Evolutionary conservation across 345 rosid genomes (phyloP), one percentile per base, ranked within the genome.

Genomic region (Aurinia saxatilis): DNA sequence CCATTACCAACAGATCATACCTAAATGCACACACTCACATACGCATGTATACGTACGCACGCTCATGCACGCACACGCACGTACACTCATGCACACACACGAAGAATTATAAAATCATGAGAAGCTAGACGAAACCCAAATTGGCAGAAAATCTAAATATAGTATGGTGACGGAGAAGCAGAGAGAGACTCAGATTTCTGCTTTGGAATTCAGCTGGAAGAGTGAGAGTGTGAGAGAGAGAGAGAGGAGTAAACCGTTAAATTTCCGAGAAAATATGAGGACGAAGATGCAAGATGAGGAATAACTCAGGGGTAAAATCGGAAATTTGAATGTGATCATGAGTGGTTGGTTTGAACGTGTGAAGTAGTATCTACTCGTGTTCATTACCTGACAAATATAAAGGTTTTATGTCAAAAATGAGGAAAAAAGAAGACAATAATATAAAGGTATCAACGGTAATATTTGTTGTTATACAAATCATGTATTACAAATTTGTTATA

Each of bases 1-100:
- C 95, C 42, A 57, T 63, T 77, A 93, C 81, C 69, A 93, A 73
- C 85, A 90, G 76, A 71, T 93, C 99, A 71, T 87, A 93, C 92
- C 97, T 93, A 70, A 35, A 39, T n/a, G n/a, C n/a, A n/a, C n/a
- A n/a, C n/a, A n/a, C n/a, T n/a, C n/a, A n/a, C n/a, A n/a, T n/a
- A n/a, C n/a, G n/a, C n/a, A n/a, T n/a, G n/a, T n/a, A n/a, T n/a
- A n/a, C n/a, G n/a, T n/a, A n/a, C n/a, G n/a, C n/a, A n/a, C n/a
- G n/a, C n/a, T n/a, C n/a, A n/a, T n/a, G n/a, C n/a, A n/a, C n/a
- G n/a, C n/a, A n/a, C n/a, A n/a, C n/a, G n/a, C n/a, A n/a, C n/a
- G n/a, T n/a, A n/a, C n/a, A n/a, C n/a, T n/a, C n/a, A n/a, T n/a
- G n/a, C n/a, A n/a, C n/a, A n/a, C n/a, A n/a, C 36, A 5, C 27